Evolutionary conservation across 2,329 filamentous ascomycete genomes (phyloP).

Genomic region (Clonostachys chloroleuca): DNA sequence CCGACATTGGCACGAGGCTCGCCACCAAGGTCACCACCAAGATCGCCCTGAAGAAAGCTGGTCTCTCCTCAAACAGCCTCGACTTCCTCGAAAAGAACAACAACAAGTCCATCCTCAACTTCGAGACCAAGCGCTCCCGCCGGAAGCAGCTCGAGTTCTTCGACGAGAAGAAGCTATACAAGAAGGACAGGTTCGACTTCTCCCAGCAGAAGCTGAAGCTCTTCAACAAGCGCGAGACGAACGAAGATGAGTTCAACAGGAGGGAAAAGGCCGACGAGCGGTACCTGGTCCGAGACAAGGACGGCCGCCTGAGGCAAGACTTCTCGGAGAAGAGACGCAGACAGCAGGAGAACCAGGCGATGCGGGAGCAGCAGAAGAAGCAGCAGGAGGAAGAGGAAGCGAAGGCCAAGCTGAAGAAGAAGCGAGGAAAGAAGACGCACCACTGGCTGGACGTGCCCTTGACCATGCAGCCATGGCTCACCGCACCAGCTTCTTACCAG

Average conservation of each 20-base stretch:
- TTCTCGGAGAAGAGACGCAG: too few relatives aligned
- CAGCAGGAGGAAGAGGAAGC: too few relatives aligned
- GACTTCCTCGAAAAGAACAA: slow-evolving; percentile 19
- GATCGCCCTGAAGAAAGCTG: slow-evolving; percentile 52
- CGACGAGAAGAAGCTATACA: too few relatives aligned
- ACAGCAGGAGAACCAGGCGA: too few relatives aligned
- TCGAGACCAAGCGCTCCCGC: too few relatives aligned
- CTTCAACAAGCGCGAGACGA: slow-evolving; percentile 14
- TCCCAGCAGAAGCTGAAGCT: slow-evolving; percentile 11
- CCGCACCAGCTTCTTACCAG: slow-evolving; percentile 43
- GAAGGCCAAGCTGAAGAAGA: slow-evolving; percentile 9
- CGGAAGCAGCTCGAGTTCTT: too few relatives aligned
- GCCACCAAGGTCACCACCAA: slow-evolving; percentile 46
- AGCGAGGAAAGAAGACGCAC: slow-evolving; percentile 21
- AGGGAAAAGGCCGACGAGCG: too few relatives aligned
- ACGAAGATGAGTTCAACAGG: slow-evolving; percentile 4
- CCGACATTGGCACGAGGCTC: too few relatives aligned
- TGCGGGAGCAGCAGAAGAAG: too few relatives aligned
- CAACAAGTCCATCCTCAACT: too few relatives aligned
- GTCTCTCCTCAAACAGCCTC: slow-evolving; percentile 46
- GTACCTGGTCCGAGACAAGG: too few relatives aligned
- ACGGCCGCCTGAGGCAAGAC: too few relatives aligned
- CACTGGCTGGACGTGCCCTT: slow-evolving; percentile 33
- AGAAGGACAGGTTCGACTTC: slow-evolving; percentile 11
- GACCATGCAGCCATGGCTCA: slow-evolving; percentile 49